Evolutionary conservation across 2,329 filamentous ascomycete genomes (phyloP).

Genomic region (Trichocomaceae sp.): DNA sequence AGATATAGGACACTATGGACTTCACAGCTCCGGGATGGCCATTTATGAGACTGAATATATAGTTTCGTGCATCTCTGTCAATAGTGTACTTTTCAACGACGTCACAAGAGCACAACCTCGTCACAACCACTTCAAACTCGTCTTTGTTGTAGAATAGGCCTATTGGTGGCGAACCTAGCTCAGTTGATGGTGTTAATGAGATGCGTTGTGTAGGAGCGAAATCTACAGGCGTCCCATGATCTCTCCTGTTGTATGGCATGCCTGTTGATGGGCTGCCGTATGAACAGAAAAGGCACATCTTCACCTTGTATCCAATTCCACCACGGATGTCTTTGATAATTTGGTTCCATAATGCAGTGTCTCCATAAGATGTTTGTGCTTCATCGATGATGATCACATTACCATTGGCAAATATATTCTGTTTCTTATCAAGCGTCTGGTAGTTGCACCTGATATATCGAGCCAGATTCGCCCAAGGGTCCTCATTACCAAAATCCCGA

Average conservation of each 20-base stretch:
- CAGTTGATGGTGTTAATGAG: not conserved
- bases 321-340: not conserved
- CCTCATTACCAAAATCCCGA: too few species aligned
- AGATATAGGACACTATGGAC: too few species aligned
- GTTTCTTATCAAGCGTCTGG: not conserved
- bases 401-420: not conserved
- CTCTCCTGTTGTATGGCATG: slow-evolving; percentile 42
- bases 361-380: not conserved
- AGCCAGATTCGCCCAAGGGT: too few species aligned
- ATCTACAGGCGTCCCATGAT: too few species aligned
- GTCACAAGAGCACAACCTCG: not conserved
- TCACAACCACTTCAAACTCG: not conserved
- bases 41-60: too few species aligned
- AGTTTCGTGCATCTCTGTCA: too few species aligned
- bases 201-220: slow-evolving; percentile 16
- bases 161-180: not conserved
- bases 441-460: too few species aligned
- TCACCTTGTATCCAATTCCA: not conserved
- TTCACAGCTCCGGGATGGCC: too few species aligned
- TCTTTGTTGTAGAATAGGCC: slow-evolving; percentile 3
- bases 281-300: slow-evolving; percentile 17
- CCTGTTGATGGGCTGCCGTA: slow-evolving; percentile 16
- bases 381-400: not conserved
- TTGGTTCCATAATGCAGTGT: not conserved
- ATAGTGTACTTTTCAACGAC: too few species aligned